These are phyloP conservation scores for Elsinoe ampelina DNA, from an alignment of 2,329 filamentous ascomycete species.

Conservation along the genomic window DNA sequence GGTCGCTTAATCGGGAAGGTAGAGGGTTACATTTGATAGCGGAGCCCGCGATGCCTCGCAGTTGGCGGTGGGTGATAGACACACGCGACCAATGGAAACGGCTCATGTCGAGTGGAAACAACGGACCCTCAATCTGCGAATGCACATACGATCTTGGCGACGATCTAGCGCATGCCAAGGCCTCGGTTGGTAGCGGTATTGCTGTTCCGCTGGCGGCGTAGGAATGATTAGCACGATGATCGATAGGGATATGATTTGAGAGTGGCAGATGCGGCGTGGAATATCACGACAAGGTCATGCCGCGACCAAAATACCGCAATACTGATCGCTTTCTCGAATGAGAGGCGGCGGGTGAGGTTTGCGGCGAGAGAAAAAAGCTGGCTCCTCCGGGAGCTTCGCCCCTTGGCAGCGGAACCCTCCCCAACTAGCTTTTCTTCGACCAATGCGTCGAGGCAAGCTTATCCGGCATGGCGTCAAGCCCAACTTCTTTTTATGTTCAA, in stretches of 20 bases:
- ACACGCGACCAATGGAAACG: constrained; percentile 7
- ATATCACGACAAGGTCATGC: background rate
- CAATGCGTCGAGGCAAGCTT: background rate
- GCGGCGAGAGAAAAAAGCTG: background rate
- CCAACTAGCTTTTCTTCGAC: background rate
- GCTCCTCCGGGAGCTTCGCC: background rate
- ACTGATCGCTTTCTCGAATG: background rate
- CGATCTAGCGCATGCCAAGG: constrained; percentile 7
- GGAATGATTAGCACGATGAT: background rate
- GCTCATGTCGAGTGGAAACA: constrained; percentile 1
- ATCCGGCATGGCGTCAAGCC: constrained; percentile 11
- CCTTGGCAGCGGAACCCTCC: background rate
- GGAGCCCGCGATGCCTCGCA: constrained; percentile 4
- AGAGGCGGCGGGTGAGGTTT: background rate
- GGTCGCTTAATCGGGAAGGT: constrained; percentile 9
- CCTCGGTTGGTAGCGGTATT: constrained; percentile 10
- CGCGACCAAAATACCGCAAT: background rate
- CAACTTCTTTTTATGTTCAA: background rate
- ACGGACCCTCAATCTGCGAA: constrained; percentile 11
- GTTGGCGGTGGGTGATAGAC: constrained; percentile 6
- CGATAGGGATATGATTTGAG: background rate
- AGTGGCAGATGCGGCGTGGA: background rate
- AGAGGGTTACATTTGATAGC: constrained; percentile 5
- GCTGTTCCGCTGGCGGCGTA: background rate
- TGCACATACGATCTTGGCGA: constrained; percentile 8